Evolutionary conservation across 2,329 filamentous ascomycete genomes (phyloP).

Genomic region (Hypoxylon sp.): DNA sequence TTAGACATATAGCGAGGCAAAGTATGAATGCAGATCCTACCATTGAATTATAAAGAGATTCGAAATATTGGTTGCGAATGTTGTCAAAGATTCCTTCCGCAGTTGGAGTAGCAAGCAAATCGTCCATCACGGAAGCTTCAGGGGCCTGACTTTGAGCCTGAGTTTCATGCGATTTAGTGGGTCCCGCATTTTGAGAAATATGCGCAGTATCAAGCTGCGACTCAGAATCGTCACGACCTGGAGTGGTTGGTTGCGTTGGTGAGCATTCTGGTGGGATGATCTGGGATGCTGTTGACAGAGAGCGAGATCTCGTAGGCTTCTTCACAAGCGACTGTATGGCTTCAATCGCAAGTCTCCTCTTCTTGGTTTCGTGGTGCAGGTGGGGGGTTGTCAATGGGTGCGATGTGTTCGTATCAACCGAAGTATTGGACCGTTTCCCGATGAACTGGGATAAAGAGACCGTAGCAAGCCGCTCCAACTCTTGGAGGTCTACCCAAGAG

Average conservation of each 20-base stretch:
- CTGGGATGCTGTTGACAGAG: slow-evolving; percentile 53
- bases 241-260: slow-evolving; percentile 31
- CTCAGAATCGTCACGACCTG: slow-evolving; percentile 22
- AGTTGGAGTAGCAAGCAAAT: slow-evolving; percentile 54
- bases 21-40: slow-evolving; percentile 55
- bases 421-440: slow-evolving; percentile 50
- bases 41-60: slow-evolving; percentile 73
- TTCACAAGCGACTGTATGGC: slow-evolving; percentile 72
- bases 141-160: slow-evolving; percentile 28
- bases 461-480: slow-evolving; percentile 64
- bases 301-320: slow-evolving; percentile 62
- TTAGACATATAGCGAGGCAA: slow-evolving; percentile 51
- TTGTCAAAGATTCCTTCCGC: slow-evolving; percentile 68
- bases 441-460: slow-evolving; percentile 55
- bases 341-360: slow-evolving; percentile 71
- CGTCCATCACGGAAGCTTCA: slow-evolving; percentile 33
- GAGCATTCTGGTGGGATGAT: slow-evolving; percentile 2
- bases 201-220: slow-evolving; percentile 22
- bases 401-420: slow-evolving; percentile 36
- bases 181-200: slow-evolving; percentile 9
- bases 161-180: slow-evolving; percentile 1
- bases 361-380: slow-evolving; percentile 64
- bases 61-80: slow-evolving; percentile 69
- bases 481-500: slow-evolving; percentile 71
- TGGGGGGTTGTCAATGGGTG: slow-evolving; percentile 58